These are phyloP conservation scores for Microsporum audouinii DNA, from an alignment of 2,329 filamentous ascomycete genomes.

Conservation along the genomic window DNA sequence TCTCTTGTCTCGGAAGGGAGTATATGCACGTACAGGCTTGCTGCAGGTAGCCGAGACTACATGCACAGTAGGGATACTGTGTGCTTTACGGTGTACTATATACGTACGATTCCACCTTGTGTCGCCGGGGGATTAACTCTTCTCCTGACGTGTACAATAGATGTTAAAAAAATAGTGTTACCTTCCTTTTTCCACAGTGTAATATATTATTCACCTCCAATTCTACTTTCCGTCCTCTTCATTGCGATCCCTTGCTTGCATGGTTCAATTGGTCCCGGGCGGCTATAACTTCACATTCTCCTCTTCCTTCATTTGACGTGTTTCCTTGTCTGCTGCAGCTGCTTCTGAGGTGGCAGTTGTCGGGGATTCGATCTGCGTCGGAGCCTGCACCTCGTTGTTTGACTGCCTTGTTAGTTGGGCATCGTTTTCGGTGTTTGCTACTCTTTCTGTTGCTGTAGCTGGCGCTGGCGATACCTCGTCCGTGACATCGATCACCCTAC, in stretches of 20 bases:
- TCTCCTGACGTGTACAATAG: background rate
- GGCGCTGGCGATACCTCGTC: background rate
- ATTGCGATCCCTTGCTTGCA: background rate
- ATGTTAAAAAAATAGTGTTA: background rate
- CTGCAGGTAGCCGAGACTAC: slow-evolving; percentile 3
- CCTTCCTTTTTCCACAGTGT: background rate
- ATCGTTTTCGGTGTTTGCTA: background rate
- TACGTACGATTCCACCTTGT: background rate
- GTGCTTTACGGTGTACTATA: background rate
- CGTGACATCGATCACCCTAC: background rate
- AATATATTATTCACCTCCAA: background rate
- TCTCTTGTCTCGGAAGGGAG: background rate
- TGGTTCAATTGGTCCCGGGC: background rate
- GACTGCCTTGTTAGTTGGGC: slow-evolving; percentile 2
- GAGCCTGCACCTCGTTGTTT: background rate
- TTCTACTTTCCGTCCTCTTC: background rate
- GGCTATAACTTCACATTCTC: background rate
- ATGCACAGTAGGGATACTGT: background rate
- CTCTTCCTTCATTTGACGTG: background rate
- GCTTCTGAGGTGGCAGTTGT: slow-evolving; percentile 1
- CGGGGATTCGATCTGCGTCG: background rate
- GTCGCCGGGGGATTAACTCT: background rate
- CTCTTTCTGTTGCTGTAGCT: background rate
- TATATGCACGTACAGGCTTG: background rate
- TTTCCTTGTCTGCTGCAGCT: background rate